Conservation (phyloP, 2,329 filamentous ascomycete species). For the Triangularia verruculosa region DNA sequence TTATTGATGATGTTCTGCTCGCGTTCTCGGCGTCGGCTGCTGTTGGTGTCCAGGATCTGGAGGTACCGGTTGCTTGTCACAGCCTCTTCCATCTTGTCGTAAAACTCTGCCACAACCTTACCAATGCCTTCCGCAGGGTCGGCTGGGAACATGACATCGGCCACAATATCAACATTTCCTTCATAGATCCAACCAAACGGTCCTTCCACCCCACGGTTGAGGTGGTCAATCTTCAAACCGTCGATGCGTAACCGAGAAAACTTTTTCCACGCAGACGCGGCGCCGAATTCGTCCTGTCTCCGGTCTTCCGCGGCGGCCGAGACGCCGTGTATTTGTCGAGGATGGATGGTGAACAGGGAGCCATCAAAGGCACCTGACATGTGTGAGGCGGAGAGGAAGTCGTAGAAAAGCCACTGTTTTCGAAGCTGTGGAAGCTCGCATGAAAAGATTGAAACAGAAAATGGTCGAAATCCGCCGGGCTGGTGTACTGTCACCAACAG, state of each 20-base stretch:
- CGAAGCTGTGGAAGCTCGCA: constrained; percentile 89
- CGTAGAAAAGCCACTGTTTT: constrained; percentile 97
- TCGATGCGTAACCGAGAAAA: constrained; percentile 91
- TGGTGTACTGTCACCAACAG: constrained; percentile 89
- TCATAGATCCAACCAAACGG: constrained; percentile 98
- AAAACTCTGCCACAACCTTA: constrained; percentile 96
- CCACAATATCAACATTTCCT: constrained; percentile 93
- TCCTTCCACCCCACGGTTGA: constrained; percentile 88
- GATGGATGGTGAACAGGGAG: constrained; percentile 95
- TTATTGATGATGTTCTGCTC: constrained; percentile 21
- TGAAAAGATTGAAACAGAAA: constrained; percentile 91
- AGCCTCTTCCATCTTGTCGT: constrained; percentile 90
- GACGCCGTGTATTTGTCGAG: constrained; percentile 80
- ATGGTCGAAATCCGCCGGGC: constrained; percentile 86
- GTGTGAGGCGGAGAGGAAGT: constrained; percentile 90
- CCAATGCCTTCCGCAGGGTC: constrained; percentile 85
- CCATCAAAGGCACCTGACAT: constrained; percentile 96
- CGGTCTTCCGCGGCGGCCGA: constrained; percentile 63
- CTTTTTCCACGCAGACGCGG: constrained; percentile 84
- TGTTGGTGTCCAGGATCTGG: constrained; percentile 52
- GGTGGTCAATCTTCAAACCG: constrained; percentile 88
- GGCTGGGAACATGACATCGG: constrained; percentile 89
- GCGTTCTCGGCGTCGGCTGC: constrained; percentile 21
- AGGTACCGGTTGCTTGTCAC: constrained; percentile 74
- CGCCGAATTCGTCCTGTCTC: constrained; percentile 57